phyloP scores from a whole-genome alignment of 108 stramenopile species.

The Epithemia pelagica region DNA sequence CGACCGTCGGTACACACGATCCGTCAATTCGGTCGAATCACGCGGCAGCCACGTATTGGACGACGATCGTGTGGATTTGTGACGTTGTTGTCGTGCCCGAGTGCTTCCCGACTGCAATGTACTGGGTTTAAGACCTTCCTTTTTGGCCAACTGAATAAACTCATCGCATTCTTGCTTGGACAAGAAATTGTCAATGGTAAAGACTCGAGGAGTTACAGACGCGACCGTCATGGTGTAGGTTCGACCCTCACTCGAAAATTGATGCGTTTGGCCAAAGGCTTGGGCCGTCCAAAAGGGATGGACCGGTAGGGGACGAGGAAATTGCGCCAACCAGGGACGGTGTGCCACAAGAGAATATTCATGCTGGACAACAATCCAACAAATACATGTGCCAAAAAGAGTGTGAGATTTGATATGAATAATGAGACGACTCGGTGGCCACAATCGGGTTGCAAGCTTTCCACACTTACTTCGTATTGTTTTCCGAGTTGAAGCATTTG shows the following conservation, averaged over 20 bases:
- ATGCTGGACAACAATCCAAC: no score
- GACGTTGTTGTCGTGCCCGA: slow-evolving; percentile 18
- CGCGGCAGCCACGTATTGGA: slow-evolving; percentile 71
- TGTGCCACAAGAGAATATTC: slow-evolving; percentile 1
- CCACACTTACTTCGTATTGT: background rate
- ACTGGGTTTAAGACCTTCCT: slow-evolving; percentile 49
- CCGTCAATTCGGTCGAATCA: slow-evolving; percentile 50
- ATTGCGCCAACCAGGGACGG: slow-evolving; percentile 61
- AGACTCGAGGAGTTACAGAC: slow-evolving; percentile 60
- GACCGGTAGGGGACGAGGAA: slow-evolving; percentile 63
- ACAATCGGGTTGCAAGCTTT: no score
- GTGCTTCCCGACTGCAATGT: slow-evolving; percentile 33
- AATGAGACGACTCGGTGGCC: no score
- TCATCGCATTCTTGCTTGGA: slow-evolving; percentile 55
- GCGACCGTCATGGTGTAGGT: slow-evolving; percentile 36
- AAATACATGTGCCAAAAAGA: no score
- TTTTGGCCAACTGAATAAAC: slow-evolving; percentile 44
- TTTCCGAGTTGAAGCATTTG: slow-evolving; percentile 30
- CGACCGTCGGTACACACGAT: slow-evolving; percentile 69
- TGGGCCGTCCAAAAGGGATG: slow-evolving; percentile 56
- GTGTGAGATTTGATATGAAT: no score
- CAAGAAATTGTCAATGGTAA: slow-evolving; percentile 67
- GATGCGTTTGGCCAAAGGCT: slow-evolving; percentile 63
- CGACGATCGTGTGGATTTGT: slow-evolving; percentile 47
- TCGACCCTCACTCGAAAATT: slow-evolving; percentile 5